phyloP scores from a whole-genome alignment of 83 land plant species.

The Diphasiastrum complanatum region DNA sequence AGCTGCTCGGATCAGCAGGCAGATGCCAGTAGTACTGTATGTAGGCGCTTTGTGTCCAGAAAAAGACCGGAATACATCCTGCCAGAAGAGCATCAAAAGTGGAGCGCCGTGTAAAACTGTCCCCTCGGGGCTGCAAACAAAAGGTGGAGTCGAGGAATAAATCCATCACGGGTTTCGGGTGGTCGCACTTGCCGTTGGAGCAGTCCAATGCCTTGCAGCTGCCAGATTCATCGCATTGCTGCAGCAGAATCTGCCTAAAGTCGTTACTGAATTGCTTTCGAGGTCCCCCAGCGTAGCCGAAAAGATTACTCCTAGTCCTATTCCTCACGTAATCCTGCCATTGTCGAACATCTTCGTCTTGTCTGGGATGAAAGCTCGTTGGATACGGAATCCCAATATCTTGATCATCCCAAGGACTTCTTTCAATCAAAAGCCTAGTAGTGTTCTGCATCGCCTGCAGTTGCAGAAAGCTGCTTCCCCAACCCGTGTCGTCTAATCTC shows the following conservation, averaged over 20 bases:
- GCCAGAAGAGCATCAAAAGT: constrained; percentile 2
- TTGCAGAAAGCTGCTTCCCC: constrained; percentile 27
- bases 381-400: constrained; percentile 33
- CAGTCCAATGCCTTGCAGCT: constrained; percentile 3
- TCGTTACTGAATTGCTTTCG: neutral
- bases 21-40: constrained; percentile 13
- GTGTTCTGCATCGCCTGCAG: constrained; percentile 11
- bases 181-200: neutral
- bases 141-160: neutral
- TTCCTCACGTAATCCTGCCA: constrained; percentile 21
- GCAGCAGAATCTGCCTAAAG: constrained; percentile 3
- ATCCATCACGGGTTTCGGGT: constrained; percentile 9
- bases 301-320: neutral
- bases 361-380: constrained; percentile 27
- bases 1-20: neutral
- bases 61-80: constrained; percentile 9
- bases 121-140: constrained; percentile 8
- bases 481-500: neutral
- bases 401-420: neutral
- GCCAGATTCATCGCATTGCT: constrained; percentile 2
- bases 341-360: constrained; percentile 1
- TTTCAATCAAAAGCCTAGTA: constrained; percentile 26
- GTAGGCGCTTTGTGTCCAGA: constrained; percentile 5
- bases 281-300: constrained; percentile 17
- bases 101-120: neutral